Percentiles rank a stretch among this genome's conserved stretches.
phyloP scores from a whole-genome alignment of 148 eudicot species.

The Fagopyrum homotropicum region DNA sequence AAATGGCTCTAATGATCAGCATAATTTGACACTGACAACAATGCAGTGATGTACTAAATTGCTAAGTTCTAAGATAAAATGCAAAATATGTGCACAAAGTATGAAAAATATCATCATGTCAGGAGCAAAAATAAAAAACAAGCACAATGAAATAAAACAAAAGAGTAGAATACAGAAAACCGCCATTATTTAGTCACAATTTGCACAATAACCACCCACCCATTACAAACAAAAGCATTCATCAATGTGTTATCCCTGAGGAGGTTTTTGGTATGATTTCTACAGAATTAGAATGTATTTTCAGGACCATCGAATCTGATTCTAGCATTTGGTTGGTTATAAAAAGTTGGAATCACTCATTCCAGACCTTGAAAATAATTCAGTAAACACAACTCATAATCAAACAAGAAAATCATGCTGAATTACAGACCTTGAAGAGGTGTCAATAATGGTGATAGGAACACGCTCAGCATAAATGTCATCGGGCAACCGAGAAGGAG shows the following conservation, averaged over 20 bases:
- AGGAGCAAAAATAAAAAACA: background rate
- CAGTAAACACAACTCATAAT: background rate
- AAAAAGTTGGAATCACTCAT: background rate
- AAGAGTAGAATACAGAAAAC: too few species aligned
- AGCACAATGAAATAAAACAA: background rate
- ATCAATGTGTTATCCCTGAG: too few species aligned
- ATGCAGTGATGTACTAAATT: background rate
- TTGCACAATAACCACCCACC: background rate
- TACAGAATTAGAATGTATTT: too few species aligned
- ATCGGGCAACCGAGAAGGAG: conserved; percentile 71
- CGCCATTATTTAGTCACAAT: too few species aligned
- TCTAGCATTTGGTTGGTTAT: too few species aligned
- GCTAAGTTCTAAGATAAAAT: background rate
- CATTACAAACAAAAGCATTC: background rate
- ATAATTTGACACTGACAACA: background rate
- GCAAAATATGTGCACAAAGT: background rate
- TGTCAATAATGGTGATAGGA: conserved; percentile 71
- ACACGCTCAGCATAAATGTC: conserved; percentile 81
- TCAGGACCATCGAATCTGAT: too few species aligned
- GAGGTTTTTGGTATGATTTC: too few species aligned
- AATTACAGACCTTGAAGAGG: conserved; percentile 13
- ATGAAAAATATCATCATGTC: background rate
- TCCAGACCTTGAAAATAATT: background rate
- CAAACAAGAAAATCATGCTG: too few species aligned
- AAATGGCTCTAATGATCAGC: background rate